phyloP scores from a whole-genome alignment of 2,329 filamentous ascomycete genomes.

The Claviceps quebecensis region DNA sequence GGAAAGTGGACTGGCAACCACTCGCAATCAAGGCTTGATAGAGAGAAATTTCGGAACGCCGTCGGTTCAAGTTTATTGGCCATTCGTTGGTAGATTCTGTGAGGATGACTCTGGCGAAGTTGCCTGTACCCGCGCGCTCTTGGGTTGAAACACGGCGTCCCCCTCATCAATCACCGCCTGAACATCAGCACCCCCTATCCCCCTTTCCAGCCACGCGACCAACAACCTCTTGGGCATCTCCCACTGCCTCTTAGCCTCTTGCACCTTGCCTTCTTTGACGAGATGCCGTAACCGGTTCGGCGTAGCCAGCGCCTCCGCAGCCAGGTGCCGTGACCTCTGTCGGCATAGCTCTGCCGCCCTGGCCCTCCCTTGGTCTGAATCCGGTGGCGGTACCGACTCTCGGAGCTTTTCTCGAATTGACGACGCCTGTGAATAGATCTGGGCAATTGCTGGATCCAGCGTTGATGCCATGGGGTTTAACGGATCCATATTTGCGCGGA shows the following conservation, averaged over 20 bases:
- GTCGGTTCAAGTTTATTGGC: not conserved
- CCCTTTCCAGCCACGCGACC: constrained; percentile 38
- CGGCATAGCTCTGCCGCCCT: constrained; percentile 19
- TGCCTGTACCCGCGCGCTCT: not conserved
- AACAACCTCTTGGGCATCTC: constrained; percentile 37
- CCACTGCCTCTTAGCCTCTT: constrained; percentile 47
- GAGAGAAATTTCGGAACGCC: not conserved
- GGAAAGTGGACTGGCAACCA: not conserved
- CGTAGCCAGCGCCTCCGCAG: constrained; percentile 46
- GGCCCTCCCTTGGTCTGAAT: constrained; percentile 23
- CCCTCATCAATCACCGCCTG: constrained; percentile 39
- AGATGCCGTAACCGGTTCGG: constrained; percentile 45
- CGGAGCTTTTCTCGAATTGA: constrained; percentile 40
- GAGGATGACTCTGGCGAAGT: not conserved
- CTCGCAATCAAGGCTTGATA: not conserved
- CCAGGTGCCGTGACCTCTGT: constrained; percentile 38
- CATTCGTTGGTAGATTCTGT: constrained; percentile 9
- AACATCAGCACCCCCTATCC: constrained; percentile 41
- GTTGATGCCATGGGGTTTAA: constrained; percentile 60
- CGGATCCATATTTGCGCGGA: constrained; percentile 71
- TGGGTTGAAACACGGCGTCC: constrained; percentile 30
- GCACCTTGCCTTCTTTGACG: constrained; percentile 42
- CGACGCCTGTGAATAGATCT: constrained; percentile 52
- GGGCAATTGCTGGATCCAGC: constrained; percentile 57
- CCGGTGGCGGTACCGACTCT: constrained; percentile 31